A percentile compares a stretch with the other conserved stretches of the same genome.
Conservation (phyloP, 805 yeast genomes). For the Wickerhamomyces mucosus region DNA sequence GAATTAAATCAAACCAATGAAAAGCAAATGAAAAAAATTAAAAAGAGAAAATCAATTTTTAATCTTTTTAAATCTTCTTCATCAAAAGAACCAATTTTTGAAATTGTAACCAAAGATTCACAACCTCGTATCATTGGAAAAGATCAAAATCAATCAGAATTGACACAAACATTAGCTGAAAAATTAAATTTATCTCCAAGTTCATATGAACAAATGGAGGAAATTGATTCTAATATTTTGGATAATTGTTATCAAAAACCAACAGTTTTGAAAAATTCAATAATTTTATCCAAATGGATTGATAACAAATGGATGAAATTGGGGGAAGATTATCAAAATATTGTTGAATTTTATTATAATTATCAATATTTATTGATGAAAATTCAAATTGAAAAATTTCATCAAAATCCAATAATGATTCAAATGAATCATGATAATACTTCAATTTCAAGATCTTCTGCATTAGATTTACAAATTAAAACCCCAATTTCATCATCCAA, state of each 20-base stretch:
- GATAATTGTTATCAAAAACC: too few species aligned
- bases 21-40: slow-evolving; percentile 8
- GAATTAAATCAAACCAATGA: too few species aligned
- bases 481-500: slow-evolving; percentile 4
- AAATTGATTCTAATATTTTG: too few species aligned
- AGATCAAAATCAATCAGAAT: slow-evolving; percentile 1
- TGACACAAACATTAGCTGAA: slow-evolving; percentile 5
- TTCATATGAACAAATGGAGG: not conserved
- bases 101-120: slow-evolving; percentile 14
- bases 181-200: slow-evolving; percentile 2
- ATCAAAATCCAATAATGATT: slow-evolving; percentile 8
- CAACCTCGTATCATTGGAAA: slow-evolving; percentile 1
- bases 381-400: slow-evolving; percentile 3
- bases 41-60: slow-evolving; percentile 18
- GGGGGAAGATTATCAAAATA: slow-evolving; percentile 10
- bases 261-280: slow-evolving; percentile 11
- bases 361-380: slow-evolving; percentile 5
- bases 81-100: slow-evolving; percentile 15
- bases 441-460: slow-evolving; percentile 7
- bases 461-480: slow-evolving; percentile 10
- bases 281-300: slow-evolving; percentile 15
- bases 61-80: slow-evolving; percentile 12
- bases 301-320: slow-evolving; percentile 15
- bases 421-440: slow-evolving; percentile 10
- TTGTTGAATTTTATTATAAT: slow-evolving; percentile 10